Base-by-base conservation (phyloP, 257 asterid species). In the Ligustrum vulgare region DNA sequence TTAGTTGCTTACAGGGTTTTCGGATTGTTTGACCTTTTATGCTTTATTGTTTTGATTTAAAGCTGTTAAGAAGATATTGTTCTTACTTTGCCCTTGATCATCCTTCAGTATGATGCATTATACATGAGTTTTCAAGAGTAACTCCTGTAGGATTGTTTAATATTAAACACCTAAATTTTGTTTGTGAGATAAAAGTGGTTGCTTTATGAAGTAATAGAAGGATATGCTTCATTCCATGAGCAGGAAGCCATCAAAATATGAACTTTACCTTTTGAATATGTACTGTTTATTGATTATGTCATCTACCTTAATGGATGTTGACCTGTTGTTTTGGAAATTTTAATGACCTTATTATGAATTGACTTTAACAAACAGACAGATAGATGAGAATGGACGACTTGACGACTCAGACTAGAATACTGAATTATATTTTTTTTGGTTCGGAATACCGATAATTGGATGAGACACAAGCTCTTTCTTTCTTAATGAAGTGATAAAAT, bases 371-470 rank as follows among this genome's bases (percentile, higher is more conserved):
- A 49, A 49, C 6, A 3, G 66, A 58, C 66, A 20, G 32, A 58
- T 5, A 16, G 60, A 49, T 49, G 60, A 56, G 64, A 9, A 22
- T 22, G 66, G 32, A 58, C 16, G 4, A 20, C 7, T 60, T 60
- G 32, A 34, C 33, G 2, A 3, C 66, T 60, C 5, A 23, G 33
- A 60, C 10, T 60, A 22, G 66, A 60, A 60, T 25, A 60, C 8
- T 60, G 33, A 60, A 60, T 60, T 60, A 60, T 60, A 60, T 60
- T 60, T 60, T 60, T 60, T 33, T 60, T 60, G 15, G 66, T 23
- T 60, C 16, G 33, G 66, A 60, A 23, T 60, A 60, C 66, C 5
- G 3, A 60, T 25, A 22, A 60, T 31, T 22, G 32, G 66, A 22
- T 60, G 16, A 20, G 6, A 60, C 33, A 58, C 1, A 25, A 56